Percentiles rank a stretch among this genome's conserved stretches.
phyloP scores from a whole-genome alignment of 1,284 basidiomycete genomes.

The Boletus albobrunnescens region DNA sequence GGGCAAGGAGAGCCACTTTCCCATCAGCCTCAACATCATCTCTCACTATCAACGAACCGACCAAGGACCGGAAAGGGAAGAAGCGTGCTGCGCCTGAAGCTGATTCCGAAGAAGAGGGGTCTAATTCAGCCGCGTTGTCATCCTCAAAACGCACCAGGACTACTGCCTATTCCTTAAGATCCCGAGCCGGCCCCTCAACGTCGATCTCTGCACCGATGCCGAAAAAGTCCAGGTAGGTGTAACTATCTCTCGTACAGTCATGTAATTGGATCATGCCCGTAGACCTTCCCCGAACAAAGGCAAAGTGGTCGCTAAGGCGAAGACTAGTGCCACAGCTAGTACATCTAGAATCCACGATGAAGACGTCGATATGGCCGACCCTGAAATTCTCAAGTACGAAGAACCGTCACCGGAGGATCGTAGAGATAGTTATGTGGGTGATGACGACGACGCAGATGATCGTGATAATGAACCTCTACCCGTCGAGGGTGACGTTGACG shows the following conservation, averaged over 20 bases:
- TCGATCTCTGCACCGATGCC: constrained; percentile 58
- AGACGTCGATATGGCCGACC: constrained; percentile 73
- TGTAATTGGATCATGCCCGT: constrained; percentile 13
- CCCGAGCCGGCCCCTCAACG: constrained; percentile 43
- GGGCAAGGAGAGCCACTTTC: constrained; percentile 55
- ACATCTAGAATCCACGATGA: constrained; percentile 63
- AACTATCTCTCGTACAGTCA: constrained; percentile 11
- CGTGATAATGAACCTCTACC: constrained; percentile 45
- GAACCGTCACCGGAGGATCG: constrained; percentile 51
- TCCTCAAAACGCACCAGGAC: constrained; percentile 56
- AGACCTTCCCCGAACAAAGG: constrained; percentile 55
- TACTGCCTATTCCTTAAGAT: constrained; percentile 63
- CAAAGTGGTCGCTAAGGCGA: constrained; percentile 59
- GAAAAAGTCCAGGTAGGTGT: constrained; percentile 60
- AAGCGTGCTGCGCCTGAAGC: constrained; percentile 75
- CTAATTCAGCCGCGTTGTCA: constrained; percentile 39
- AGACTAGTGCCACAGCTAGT: constrained; percentile 52
- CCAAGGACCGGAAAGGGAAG: constrained; percentile 74
- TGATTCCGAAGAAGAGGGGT: constrained; percentile 54
- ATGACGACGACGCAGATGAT: constrained; percentile 44
- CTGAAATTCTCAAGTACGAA: constrained; percentile 53
- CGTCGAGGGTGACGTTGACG: constrained; percentile 36
- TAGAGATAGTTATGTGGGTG: constrained; percentile 39
- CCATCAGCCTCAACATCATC: constrained; percentile 41
- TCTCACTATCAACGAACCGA: constrained; percentile 71